These are phyloP conservation scores for Xanthoconium stramineum DNA, from an alignment of 768 basidiomycete species.

Conservation along the genomic window DNA sequence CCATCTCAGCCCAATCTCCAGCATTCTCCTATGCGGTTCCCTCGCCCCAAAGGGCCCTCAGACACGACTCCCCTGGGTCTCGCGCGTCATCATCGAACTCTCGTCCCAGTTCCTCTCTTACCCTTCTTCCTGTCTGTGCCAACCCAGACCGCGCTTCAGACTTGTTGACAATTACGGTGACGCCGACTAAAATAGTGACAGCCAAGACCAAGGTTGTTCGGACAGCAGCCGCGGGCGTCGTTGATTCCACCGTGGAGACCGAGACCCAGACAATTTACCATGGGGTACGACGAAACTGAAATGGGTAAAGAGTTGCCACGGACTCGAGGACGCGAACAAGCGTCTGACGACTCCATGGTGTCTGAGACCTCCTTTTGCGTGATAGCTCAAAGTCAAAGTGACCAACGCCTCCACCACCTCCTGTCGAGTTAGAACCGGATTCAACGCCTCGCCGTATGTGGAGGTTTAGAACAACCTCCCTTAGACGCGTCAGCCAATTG, in stretches of 20 bases:
- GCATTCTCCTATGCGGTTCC: background rate
- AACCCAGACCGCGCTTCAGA: conserved; percentile 28
- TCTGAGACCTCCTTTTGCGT: conserved; percentile 16
- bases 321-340: conserved; percentile 11
- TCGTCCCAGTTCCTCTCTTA: conserved; percentile 18
- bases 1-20: conserved; percentile 14
- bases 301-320: background rate
- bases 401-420: conserved; percentile 31
- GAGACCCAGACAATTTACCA: background rate
- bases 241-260: conserved; percentile 29
- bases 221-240: conserved; percentile 50
- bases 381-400: conserved; percentile 24
- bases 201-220: conserved; percentile 48
- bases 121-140: conserved; percentile 12
- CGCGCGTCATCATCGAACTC: conserved; percentile 6
- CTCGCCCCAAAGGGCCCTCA: conserved; percentile 1
- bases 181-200: conserved; percentile 38
- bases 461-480: conserved; percentile 28
- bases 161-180: conserved; percentile 45
- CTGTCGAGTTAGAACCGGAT: conserved; percentile 25
- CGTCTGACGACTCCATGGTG: conserved; percentile 10
- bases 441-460: conserved; percentile 24
- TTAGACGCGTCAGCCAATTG: conserved; percentile 25
- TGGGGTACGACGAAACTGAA: background rate
- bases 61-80: background rate